phyloP scores from a whole-genome alignment of 805 yeast genomes.

The Saccharomycopsis microspora region DNA sequence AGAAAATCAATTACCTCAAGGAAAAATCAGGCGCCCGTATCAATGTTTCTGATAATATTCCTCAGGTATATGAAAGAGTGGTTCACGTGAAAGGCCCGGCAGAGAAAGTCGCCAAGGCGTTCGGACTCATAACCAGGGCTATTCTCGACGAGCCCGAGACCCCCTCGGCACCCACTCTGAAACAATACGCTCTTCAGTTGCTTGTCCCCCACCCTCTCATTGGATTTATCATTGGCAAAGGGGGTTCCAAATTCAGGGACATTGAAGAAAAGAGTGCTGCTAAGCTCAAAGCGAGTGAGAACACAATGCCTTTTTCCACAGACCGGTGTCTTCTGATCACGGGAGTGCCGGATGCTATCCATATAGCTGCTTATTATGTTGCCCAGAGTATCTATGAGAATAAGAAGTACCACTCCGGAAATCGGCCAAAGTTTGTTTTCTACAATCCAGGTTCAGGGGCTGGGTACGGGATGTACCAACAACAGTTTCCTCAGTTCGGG shows the following conservation, averaged over 20 bases:
- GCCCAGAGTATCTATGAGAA: slow-evolving; percentile 58
- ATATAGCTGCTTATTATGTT: slow-evolving; percentile 68
- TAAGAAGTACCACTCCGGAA: slow-evolving; percentile 29
- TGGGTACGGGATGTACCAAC: too few relatives aligned
- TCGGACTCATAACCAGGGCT: slow-evolving; percentile 60
- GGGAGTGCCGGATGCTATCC: slow-evolving; percentile 83
- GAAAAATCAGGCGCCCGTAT: slow-evolving; percentile 52
- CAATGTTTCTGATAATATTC: slow-evolving; percentile 61
- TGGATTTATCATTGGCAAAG: slow-evolving; percentile 74
- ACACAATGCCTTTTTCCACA: slow-evolving; percentile 61
- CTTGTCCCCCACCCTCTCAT: slow-evolving; percentile 70
- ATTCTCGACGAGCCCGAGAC: slow-evolving; percentile 58
- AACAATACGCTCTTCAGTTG: slow-evolving; percentile 44
- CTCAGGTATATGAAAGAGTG: slow-evolving; percentile 64
- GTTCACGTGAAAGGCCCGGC: slow-evolving; percentile 64
- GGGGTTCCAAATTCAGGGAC: slow-evolving; percentile 62
- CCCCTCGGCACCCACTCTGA: slow-evolving; percentile 41
- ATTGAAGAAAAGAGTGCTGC: slow-evolving; percentile 80
- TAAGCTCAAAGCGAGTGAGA: slow-evolving; percentile 59
- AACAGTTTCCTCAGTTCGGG: too few relatives aligned
- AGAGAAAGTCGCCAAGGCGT: slow-evolving; percentile 72
- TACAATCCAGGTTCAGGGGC: slow-evolving; percentile 36
- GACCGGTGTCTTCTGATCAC: slow-evolving; percentile 60
- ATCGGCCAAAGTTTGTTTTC: slow-evolving; percentile 42
- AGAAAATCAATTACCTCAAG: slow-evolving; percentile 52